A percentile compares a stretch with the other conserved stretches of the same genome.
These are phyloP conservation scores for Mucor ambiguus DNA, from an alignment of 371 early-diverging fungal species.

Conservation along the genomic window DNA sequence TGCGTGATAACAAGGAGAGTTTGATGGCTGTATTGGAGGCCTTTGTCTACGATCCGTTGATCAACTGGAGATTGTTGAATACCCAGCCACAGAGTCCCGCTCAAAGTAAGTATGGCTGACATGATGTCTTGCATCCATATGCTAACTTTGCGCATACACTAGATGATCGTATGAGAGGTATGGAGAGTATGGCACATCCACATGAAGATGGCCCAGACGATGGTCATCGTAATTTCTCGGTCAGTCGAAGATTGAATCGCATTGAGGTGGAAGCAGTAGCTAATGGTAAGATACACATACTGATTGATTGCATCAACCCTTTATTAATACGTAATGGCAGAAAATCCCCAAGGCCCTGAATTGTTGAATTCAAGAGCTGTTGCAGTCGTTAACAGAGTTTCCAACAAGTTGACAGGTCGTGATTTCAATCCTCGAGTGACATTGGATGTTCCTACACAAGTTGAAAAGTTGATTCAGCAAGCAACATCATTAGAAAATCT, in stretches of 20 bases:
- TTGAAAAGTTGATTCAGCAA: constrained; percentile 92
- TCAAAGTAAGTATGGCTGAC: constrained; percentile 43
- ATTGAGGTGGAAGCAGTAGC: constrained; percentile 54
- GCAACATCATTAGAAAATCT: constrained; percentile 95
- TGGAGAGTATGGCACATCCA: constrained; percentile 38
- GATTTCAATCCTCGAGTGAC: constrained; percentile 89
- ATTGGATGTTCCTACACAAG: constrained; percentile 86
- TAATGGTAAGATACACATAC: constrained; percentile 32
- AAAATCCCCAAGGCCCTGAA: constrained; percentile 51
- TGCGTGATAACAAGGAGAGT: constrained; percentile 95
- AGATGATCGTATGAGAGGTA: constrained; percentile 47
- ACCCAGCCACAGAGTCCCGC: constrained; percentile 47
- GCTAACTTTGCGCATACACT: not conserved
- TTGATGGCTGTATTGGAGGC: constrained; percentile 99
- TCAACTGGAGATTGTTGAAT: constrained; percentile 85
- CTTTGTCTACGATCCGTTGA: constrained; percentile 97
- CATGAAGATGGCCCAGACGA: constrained; percentile 48
- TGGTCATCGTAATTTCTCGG: constrained; percentile 48
- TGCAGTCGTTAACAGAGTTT: constrained; percentile 63
- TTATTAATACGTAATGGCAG: constrained; percentile 15
- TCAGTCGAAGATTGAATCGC: constrained; percentile 49
- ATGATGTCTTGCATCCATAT: no score
- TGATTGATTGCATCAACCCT: not conserved
- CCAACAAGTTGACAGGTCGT: constrained; percentile 86
- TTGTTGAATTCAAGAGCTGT: constrained; percentile 61